Base-by-base conservation (phyloP, 257 asterid genomes). In the Fraxinus anomala region DNA sequence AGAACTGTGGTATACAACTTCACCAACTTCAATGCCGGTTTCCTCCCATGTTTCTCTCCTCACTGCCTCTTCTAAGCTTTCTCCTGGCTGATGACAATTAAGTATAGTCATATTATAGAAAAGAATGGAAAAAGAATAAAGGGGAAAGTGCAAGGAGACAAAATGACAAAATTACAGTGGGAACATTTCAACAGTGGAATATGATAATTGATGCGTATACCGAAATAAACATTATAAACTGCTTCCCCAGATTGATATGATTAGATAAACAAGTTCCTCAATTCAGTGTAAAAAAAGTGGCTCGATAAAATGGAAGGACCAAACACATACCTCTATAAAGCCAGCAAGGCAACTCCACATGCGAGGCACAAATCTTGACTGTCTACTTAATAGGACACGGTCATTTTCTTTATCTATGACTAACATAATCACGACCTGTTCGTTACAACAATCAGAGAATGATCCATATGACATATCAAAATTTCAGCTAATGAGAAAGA, bases 321-420 rank as follows among this genome's bases (percentile, higher is more conserved):
- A 61, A 11, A 3, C 16, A 70, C 82, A 83, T 72, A 92, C 99
- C 97, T 96, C 98, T 72, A 91, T 95, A 80, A 93, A 95, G 40
- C 99, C 99, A 82, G 99, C 98, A 72, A 96, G 91, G 83, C 99
- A 96, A 81, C 99, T 96, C 98, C 99, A 96, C 97, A 93, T 91
- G 77, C 98, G 98, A 0, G 98, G 99, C 59, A 96, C 99, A 84
- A 85, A 93, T 85, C 98, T 93, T 5, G 97, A 90, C 84, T 96
- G 98, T 87, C 94, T 89, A 84, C 99, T 87, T 72, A 95, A 80
- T 70, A 95, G 83, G 49, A 82, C 99, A 37, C 95, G 85, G 80
- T 96, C 98, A 51, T 93, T 96, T 73, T 96, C 94, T 82, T 87
- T 93, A 82, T 96, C 99, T 68, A 96, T 88, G 37, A 96, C 99